Evolutionary conservation across 768 basidiomycete genomes (phyloP).

Genomic region (Mycena leptocephala): DNA sequence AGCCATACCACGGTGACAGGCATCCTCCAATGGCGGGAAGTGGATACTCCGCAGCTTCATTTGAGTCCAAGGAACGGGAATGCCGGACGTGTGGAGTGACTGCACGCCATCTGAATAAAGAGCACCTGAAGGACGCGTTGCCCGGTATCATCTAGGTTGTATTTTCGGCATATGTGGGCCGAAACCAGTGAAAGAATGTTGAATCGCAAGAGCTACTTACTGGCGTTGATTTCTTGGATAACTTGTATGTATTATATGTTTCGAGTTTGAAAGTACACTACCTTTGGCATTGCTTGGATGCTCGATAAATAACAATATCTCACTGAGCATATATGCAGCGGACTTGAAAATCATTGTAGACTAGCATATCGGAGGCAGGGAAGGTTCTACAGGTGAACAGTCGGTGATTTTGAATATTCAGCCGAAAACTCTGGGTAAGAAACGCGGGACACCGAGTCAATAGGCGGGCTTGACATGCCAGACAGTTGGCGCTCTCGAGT

Average conservation of each 20-base stretch:
- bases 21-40: slow-evolving; percentile 34
- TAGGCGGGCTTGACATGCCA: background rate
- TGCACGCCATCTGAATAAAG: slow-evolving; percentile 39
- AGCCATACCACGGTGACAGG: slow-evolving; percentile 36
- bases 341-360: background rate
- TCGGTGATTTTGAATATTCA: background rate
- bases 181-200: slow-evolving; percentile 3
- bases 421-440: background rate
- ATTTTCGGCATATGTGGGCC: background rate
- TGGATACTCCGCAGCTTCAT: slow-evolving; percentile 34
- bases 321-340: too few species aligned
- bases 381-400: background rate
- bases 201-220: too few species aligned
- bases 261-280: too few species aligned
- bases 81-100: slow-evolving; percentile 38
- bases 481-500: background rate
- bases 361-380: background rate
- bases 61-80: slow-evolving; percentile 28
- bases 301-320: too few species aligned
- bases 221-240: too few species aligned
- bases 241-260: too few species aligned
- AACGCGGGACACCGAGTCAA: background rate
- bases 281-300: too few species aligned
- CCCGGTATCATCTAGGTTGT: slow-evolving; percentile 29
- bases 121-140: slow-evolving; percentile 39